These are phyloP conservation scores for Eucalyptus curtisii DNA, from an alignment of 345 rosid species.

Conservation along the genomic window DNA sequence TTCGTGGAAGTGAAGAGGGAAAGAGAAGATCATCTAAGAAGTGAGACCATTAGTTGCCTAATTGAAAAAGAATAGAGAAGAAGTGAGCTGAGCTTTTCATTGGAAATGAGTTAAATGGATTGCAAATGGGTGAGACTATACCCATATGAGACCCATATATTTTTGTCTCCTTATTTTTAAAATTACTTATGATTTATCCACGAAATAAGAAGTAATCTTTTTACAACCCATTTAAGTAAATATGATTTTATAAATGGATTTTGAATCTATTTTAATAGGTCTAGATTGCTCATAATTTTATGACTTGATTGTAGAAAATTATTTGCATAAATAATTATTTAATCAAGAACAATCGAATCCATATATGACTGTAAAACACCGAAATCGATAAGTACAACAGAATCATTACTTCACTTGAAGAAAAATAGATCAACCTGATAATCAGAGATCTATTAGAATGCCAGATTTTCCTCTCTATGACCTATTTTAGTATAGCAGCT, in stretches of 20 bases:
- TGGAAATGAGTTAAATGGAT: background rate
- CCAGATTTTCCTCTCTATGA: fast-evolving
- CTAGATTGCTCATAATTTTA: background rate
- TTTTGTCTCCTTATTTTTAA: background rate
- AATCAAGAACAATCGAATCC: too few species aligned
- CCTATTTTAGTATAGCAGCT: fast-evolving
- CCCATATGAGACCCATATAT: background rate
- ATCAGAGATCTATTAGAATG: too few species aligned
- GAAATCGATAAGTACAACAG: too few species aligned
- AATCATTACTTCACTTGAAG: too few species aligned
- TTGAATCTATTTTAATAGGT: too few species aligned
- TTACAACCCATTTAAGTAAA: background rate
- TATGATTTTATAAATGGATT: too few species aligned
- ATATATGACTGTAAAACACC: too few species aligned
- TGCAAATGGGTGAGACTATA: background rate
- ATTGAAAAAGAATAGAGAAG: background rate
- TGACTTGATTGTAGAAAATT: background rate
- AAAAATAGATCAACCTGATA: too few species aligned
- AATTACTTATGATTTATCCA: background rate
- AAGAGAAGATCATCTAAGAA: background rate
- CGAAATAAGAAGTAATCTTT: background rate
- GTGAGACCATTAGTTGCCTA: background rate
- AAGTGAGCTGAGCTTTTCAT: background rate
- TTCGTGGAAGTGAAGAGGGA: background rate
- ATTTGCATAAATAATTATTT: too few species aligned